Evolutionary conservation across 257 asterid species (phyloP), one percentile per base, ranked within the genome.

Genomic region (Salvia hispanica): DNA sequence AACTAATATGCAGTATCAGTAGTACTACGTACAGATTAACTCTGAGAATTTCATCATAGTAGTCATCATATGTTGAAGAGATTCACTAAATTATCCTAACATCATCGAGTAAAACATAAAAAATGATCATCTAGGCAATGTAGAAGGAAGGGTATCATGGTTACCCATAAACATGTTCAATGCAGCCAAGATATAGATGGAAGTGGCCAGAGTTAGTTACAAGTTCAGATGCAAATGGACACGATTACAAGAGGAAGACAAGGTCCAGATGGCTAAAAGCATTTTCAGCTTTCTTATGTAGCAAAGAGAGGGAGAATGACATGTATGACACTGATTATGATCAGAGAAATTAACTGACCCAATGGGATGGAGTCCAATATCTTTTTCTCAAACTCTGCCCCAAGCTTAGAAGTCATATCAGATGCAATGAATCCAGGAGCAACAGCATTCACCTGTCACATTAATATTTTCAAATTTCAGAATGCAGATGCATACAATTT

Each of bases 391-490:
- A 87, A 84, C 65, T 91, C 96, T 10, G 39, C 74, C 64, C 87
- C 89, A 58, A 91, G 96, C 84, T 85, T 82, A 69, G 96, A 74
- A 63, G 99, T 88, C 97, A 91, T 87, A 72, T 88, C 96, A 62
- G 96, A 94, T 13, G 95, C 95, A 71, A 91, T 88, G 81, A 94
- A 91, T 64, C 99, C 99, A 42, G 96, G 99, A 77, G 99, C 97
- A 66, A 94, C 80, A 14, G 96, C 97, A 83, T 91, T 94, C 60
- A 89, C 96, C 97, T 91, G 81, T 42, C 52, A 42, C 47, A 8
- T 76, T 57, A 48, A 33, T 15, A 56, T 44, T 60, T 44, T 5
- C 8, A 39, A 63, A 31, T n/a, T 74, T 65, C 46, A 33, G 68
- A n/a, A 34, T 40, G 45, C 48, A 21, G 70, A 46, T 55, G n/a